A percentile compares a stretch with the other conserved stretches of the same genome.
These are phyloP conservation scores for Mantamonas sphyraenae DNA, from an alignment of 78 protist genomes.

Conservation along the genomic window DNA sequence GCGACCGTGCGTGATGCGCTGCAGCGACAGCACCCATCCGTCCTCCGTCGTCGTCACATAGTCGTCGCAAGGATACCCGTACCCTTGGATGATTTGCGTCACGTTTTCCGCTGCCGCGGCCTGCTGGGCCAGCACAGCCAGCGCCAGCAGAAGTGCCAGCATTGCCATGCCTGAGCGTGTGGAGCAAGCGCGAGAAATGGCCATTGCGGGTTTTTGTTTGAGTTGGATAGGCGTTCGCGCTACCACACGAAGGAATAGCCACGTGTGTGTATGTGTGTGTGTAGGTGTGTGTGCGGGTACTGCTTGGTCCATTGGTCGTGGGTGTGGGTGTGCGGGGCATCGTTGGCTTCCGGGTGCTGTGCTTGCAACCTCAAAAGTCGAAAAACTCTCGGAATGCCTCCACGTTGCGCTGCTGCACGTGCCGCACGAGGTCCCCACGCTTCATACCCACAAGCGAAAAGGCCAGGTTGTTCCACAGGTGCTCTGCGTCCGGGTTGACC, in stretches of 20 bases:
- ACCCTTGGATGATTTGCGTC: neutral
- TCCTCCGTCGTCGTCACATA: conserved; percentile 29
- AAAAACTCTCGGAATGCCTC: neutral
- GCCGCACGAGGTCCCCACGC: neutral
- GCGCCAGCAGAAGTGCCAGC: neutral
- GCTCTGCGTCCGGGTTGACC: neutral
- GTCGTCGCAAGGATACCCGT: conserved; percentile 45
- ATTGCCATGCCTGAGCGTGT: no score
- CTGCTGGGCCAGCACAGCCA: neutral
- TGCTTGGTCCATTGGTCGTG: no score
- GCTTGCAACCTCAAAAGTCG: no score
- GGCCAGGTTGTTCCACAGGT: neutral
- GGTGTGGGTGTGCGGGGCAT: no score
- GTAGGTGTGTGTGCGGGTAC: no score
- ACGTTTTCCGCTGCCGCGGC: neutral
- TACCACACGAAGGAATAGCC: no score
- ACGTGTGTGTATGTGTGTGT: no score
- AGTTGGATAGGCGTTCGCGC: no score
- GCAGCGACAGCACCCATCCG: conserved; percentile 24
- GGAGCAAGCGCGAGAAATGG: no score
- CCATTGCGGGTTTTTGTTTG: no score
- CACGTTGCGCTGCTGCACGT: neutral
- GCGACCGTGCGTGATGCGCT: conserved; percentile 28
- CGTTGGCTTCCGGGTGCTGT: no score
- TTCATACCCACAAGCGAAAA: neutral